These are phyloP conservation scores for Sedum album DNA, from an alignment of 164 flowering plant genomes.

Conservation along the genomic window DNA sequence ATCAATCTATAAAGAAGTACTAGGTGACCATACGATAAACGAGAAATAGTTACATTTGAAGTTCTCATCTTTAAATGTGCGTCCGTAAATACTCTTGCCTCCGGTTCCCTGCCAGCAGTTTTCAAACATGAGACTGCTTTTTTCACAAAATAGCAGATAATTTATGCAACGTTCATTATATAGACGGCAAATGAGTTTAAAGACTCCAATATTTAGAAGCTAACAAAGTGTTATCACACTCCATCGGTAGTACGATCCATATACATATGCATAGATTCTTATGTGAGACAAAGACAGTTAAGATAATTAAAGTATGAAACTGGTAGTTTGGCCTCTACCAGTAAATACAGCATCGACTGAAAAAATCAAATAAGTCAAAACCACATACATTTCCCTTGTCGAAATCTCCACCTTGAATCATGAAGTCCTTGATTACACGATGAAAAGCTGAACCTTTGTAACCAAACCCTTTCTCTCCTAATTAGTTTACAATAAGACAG, in stretches of 20 bases:
- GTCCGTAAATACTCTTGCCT: constrained; percentile 97
- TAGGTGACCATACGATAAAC: not conserved
- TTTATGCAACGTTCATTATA: not conserved
- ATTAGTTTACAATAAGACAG: constrained; percentile 14
- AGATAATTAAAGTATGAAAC: not conserved
- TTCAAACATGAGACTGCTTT: not conserved
- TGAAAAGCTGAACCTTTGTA: constrained; percentile 82
- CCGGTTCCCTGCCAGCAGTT: constrained; percentile 81
- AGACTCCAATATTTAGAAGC: not conserved
- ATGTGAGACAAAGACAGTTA: not conserved
- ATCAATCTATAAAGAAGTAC: not conserved
- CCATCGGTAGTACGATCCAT: not conserved
- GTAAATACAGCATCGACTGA: not conserved
- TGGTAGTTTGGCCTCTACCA: not conserved
- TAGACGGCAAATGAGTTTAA: not conserved
- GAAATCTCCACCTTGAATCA: constrained; percentile 92
- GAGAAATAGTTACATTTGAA: constrained; percentile 51
- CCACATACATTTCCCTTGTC: constrained; percentile 64
- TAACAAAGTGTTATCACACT: not conserved
- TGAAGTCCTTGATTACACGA: constrained; percentile 93
- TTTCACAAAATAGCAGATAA: not conserved
- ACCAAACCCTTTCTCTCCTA: constrained; percentile 96
- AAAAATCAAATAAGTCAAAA: not conserved
- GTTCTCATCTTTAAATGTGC: constrained; percentile 95
- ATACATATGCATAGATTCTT: not conserved